These are phyloP conservation scores for Teunomyces pallodes DNA, from an alignment of 805 yeast genomes.

Conservation along the genomic window DNA sequence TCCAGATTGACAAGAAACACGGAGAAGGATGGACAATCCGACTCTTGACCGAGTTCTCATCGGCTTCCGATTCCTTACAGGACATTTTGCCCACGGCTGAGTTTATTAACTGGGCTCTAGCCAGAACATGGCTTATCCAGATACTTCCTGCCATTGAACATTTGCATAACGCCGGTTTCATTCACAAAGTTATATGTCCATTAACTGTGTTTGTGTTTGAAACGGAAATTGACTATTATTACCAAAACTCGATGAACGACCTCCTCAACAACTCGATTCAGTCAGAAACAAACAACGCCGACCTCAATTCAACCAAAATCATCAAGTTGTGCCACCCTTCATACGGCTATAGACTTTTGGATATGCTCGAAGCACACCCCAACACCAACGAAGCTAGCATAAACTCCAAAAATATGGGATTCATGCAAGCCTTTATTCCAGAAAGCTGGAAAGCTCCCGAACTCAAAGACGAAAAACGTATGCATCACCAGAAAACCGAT, in stretches of 20 bases:
- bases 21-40: slow-evolving; percentile 61
- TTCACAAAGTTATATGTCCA: slow-evolving; percentile 67
- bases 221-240: slow-evolving; percentile 8
- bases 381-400: slow-evolving; percentile 6
- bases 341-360: slow-evolving; percentile 36
- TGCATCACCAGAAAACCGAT: slow-evolving; percentile 78
- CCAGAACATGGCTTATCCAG: slow-evolving; percentile 87
- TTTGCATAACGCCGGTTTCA: slow-evolving; percentile 79
- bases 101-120: slow-evolving; percentile 66
- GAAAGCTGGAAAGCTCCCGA: slow-evolving; percentile 82
- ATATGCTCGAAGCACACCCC: slow-evolving; percentile 25
- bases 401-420: not conserved
- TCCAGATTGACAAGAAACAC: slow-evolving; percentile 59
- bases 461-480: slow-evolving; percentile 31
- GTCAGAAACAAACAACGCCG: slow-evolving; percentile 1
- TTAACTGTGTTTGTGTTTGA: slow-evolving; percentile 44
- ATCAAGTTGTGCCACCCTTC: slow-evolving; percentile 62
- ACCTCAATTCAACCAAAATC: slow-evolving; percentile 46
- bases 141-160: slow-evolving; percentile 80
- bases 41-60: slow-evolving; percentile 62
- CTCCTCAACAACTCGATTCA: slow-evolving; percentile 22
- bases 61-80: slow-evolving; percentile 52
- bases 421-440: slow-evolving; percentile 18
- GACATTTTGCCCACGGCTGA: slow-evolving; percentile 69
- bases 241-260: slow-evolving; percentile 45